Percentiles rank a stretch among this genome's conserved stretches.
Conservation (phyloP, 73 alveolate genomes). For the Symbiodinium natans region DNA sequence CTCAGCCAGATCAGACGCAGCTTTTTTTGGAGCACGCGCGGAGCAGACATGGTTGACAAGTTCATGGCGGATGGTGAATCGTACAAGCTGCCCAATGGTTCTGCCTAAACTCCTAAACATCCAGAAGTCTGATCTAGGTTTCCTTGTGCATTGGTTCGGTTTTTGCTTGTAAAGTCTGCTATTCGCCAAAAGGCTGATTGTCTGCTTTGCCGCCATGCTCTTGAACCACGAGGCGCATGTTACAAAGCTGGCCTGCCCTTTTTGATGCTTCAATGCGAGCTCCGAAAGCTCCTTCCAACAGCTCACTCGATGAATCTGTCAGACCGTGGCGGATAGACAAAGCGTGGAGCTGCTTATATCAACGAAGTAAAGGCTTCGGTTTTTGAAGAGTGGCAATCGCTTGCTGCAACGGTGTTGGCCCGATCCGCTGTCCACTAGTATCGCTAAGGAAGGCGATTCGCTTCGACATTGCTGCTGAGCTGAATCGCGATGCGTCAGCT, state of each 20-base stretch:
- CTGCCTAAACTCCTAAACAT: no score
- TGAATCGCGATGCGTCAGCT: not conserved
- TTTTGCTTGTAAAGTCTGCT: not conserved
- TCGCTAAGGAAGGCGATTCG: slow-evolving; percentile 82
- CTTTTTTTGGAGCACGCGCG: no score
- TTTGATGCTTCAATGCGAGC: not conserved
- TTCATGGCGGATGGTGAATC: no score
- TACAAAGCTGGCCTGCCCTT: not conserved
- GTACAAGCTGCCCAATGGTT: no score
- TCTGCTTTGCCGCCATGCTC: slow-evolving; percentile 81
- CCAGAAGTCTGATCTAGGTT: not conserved
- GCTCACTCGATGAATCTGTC: no score
- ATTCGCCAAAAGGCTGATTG: slow-evolving; percentile 22
- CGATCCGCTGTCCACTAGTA: not conserved
- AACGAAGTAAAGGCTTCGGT: not conserved
- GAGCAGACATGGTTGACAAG: no score
- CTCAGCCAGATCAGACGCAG: no score
- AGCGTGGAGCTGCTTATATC: slow-evolving; percentile 1
- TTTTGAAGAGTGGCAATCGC: no score
- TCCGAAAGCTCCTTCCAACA: not conserved
- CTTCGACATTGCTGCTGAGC: slow-evolving; percentile 55
- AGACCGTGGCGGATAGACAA: not conserved
- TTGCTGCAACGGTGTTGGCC: not conserved
- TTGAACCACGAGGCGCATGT: slow-evolving; percentile 54
- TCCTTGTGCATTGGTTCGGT: not conserved